A percentile compares a stretch with the other conserved stretches of the same genome.
These are phyloP conservation scores for Tillandsia fasciculata DNA, from an alignment of 176 grass and related monocot genomes.

Conservation along the genomic window DNA sequence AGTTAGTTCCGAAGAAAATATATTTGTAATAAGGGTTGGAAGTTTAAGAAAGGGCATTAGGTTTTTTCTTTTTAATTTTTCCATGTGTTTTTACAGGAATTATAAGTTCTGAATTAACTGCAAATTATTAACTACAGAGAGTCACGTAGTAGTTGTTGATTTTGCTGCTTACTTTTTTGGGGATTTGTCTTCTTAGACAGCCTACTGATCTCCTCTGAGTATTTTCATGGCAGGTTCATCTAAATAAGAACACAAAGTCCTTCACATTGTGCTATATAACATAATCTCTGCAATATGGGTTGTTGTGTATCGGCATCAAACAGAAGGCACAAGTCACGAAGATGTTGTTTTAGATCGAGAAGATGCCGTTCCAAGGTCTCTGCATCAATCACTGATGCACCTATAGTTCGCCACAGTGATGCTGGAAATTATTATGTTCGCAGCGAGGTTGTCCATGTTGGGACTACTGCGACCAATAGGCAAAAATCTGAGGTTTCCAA, in stretches of 20 bases:
- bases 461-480: constrained; percentile 28
- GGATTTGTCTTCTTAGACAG: not conserved
- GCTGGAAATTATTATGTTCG: constrained; percentile 25
- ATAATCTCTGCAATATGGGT: constrained; percentile 36
- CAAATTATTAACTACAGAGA: not conserved
- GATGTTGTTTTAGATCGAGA: constrained; percentile 36
- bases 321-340: constrained; percentile 33
- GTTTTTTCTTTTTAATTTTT: not conserved
- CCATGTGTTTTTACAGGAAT: not conserved
- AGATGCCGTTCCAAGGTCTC: constrained; percentile 56
- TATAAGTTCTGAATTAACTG: not conserved
- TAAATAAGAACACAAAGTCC: constrained; percentile 4
- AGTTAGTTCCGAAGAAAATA: too few relatives aligned
- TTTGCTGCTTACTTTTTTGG: not conserved
- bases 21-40: not conserved
- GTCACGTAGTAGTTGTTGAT: not conserved
- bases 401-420: constrained; percentile 31
- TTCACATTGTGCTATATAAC: constrained; percentile 16
- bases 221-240: constrained; percentile 29
- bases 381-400: constrained; percentile 37
- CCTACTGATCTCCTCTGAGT: not conserved
- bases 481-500: constrained; percentile 46
- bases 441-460: constrained; percentile 42
- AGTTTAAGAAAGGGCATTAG: not conserved
- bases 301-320: constrained; percentile 47